Conservation (phyloP, 1,139 yeast species). For the Geotrichum reessii region DNA sequence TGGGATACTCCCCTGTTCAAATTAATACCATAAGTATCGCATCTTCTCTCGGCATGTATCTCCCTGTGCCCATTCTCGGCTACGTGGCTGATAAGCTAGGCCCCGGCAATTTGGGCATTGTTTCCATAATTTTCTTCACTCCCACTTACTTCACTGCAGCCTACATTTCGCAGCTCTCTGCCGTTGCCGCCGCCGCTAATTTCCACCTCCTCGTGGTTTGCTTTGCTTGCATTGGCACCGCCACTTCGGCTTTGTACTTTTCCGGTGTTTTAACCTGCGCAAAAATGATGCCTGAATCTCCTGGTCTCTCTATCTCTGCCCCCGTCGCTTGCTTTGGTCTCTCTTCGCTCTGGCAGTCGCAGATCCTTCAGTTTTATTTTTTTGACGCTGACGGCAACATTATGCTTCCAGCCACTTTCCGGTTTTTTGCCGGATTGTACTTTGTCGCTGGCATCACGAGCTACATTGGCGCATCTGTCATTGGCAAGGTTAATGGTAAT, state of each 20-base stretch:
- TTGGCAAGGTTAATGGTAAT: constrained; percentile 12
- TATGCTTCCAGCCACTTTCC: constrained; percentile 41
- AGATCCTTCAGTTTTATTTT: constrained; percentile 39
- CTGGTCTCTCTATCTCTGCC: constrained; percentile 75
- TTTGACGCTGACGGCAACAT: constrained; percentile 16
- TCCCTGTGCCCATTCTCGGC: constrained; percentile 78
- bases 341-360: constrained; percentile 55
- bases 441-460: constrained; percentile 29
- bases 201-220: constrained; percentile 25
- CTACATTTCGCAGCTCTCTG: constrained; percentile 18
- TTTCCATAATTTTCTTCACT: constrained; percentile 57
- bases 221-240: constrained; percentile 63
- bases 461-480: constrained; percentile 25
- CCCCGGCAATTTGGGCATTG: constrained; percentile 62
- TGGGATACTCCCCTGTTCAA: constrained; percentile 61
- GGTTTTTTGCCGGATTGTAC: constrained; percentile 48
- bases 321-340: constrained; percentile 87
- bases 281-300: constrained; percentile 63
- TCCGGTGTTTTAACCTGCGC: constrained; percentile 79
- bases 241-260: constrained; percentile 75
- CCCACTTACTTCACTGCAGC: constrained; percentile 65
- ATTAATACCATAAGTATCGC: constrained; percentile 72
- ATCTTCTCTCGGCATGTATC: constrained; percentile 75
- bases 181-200: constrained; percentile 8
- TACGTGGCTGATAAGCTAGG: constrained; percentile 81